phyloP scores from a whole-genome alignment of 345 rosid species.

The Brassica nigra region DNA sequence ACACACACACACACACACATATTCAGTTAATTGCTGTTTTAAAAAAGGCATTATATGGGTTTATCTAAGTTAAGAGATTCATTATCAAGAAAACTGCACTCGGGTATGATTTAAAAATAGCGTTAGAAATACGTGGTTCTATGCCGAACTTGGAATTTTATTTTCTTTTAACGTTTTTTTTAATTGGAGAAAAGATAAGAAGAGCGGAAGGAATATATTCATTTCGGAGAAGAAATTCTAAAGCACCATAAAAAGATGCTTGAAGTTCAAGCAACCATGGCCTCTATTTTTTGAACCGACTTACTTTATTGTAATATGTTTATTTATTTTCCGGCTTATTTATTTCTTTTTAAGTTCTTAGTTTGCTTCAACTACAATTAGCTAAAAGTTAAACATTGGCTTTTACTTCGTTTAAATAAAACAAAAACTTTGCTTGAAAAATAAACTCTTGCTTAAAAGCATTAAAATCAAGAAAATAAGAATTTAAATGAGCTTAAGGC shows the following conservation, averaged over 20 bases:
- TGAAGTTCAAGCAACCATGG: slow-evolving; percentile 81
- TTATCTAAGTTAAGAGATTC: not conserved
- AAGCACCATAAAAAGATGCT: slow-evolving; percentile 75
- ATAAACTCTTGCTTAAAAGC: not conserved
- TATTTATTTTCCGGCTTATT: not conserved
- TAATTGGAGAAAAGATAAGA: slow-evolving; percentile 33
- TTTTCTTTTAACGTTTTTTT: not conserved
- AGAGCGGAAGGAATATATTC: slow-evolving; percentile 74
- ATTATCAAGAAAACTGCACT: not conserved
- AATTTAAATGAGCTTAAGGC: slow-evolving; percentile 6
- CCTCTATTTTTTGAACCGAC: slow-evolving; percentile 57
- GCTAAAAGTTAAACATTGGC: slow-evolving; percentile 65
- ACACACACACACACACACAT: too few species aligned
- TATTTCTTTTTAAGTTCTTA: slow-evolving; percentile 14
- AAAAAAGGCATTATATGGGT: not conserved
- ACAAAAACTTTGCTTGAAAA: slow-evolving; percentile 6
- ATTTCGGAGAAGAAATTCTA: slow-evolving; percentile 62
- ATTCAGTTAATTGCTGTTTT: not conserved
- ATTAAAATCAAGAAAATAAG: not conserved
- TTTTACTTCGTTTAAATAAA: slow-evolving; percentile 39
- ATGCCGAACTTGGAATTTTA: slow-evolving; percentile 21
- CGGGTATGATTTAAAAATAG: not conserved
- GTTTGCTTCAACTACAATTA: slow-evolving; percentile 41
- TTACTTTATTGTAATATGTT: slow-evolving; percentile 39
- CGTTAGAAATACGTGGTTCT: slow-evolving; percentile 19